Evolutionary conservation across 805 yeast genomes (phyloP).

Genomic region (Myxozyma vanderwaltii): DNA sequence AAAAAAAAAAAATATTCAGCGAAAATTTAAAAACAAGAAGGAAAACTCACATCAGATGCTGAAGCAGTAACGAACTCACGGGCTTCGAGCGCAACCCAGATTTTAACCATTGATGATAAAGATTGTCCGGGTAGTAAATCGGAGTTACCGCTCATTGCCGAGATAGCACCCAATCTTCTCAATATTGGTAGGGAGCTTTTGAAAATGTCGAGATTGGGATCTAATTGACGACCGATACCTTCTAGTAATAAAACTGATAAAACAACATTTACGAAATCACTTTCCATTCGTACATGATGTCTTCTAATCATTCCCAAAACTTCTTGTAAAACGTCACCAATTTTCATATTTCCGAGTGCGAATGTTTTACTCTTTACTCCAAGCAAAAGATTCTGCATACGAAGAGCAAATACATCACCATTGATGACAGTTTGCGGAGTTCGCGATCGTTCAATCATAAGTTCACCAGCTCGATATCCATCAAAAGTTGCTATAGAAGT

Average conservation of each 20-base stretch:
- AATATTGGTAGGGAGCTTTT: constrained; percentile 82
- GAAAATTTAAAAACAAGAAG: background rate
- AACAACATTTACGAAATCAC: constrained; percentile 93
- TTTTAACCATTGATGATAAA: constrained; percentile 76
- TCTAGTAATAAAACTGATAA: constrained; percentile 88
- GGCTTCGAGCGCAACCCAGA: constrained; percentile 88
- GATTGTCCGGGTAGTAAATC: constrained; percentile 38
- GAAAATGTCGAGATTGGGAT: constrained; percentile 90
- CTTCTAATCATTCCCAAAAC: constrained; percentile 87
- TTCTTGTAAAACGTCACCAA: constrained; percentile 85
- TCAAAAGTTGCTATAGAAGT: constrained; percentile 87
- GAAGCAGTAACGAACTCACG: constrained; percentile 84
- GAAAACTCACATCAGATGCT: constrained; percentile 65
- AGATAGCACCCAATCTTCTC: constrained; percentile 73
- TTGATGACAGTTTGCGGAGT: constrained; percentile 92
- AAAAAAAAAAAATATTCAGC: background rate
- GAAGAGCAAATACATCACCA: constrained; percentile 80
- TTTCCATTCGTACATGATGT: constrained; percentile 97
- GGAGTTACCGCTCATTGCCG: constrained; percentile 45
- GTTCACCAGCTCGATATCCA: constrained; percentile 91
- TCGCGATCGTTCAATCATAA: constrained; percentile 91
- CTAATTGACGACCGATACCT: constrained; percentile 93
- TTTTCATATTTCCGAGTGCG: constrained; percentile 85
- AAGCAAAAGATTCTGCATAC: constrained; percentile 80
- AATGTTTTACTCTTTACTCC: constrained; percentile 85